Evolutionary conservation across 2,329 filamentous ascomycete species (phyloP), one percentile per base, ranked within the genome.

Genomic region (Aureobasidium sp.): DNA sequence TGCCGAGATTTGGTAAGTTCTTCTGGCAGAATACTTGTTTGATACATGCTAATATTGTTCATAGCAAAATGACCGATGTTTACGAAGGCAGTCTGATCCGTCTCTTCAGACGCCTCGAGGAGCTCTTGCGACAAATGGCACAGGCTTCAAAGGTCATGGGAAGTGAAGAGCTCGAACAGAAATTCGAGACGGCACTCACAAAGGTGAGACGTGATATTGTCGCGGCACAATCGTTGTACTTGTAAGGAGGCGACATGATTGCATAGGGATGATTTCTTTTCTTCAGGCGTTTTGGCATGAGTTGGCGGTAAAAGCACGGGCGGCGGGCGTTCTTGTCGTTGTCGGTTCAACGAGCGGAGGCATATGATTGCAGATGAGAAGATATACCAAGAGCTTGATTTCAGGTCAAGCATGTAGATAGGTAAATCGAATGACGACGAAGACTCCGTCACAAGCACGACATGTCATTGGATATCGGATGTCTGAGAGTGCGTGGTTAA

Each of bases 111-210:
- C 89, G 94, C 24, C 81, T 99, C 36, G 94, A 99, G 76, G 94
- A 99, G 77, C 81, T 97, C 63, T 81, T 99, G 39, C 85, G 94
- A 67, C 94, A 99, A 76, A 96, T 97, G 84, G 93, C 89, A 17
- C 90, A 97, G 77, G 94, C 93, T 27, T 85, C 90, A 67, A 97
- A 97, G 78, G 93, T 97, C 66, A 99, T 99, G 94, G 94, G 94
- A 70, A 97, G 89, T 73, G 91, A 96, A 65, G 94, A 97, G 70
- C 80, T 99, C 62, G 89, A 92, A 71, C 84, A 87, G 72, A 97
- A 96, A 78, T 99, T 99, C 72, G 92, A 96, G 71, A 84, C 86
- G 68, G 88, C 90, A 65, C 78, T 99, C 68, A 81, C 83, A 63
- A 94, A 95, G 82, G 89, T 97, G 61, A 85, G 90, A 75, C 84